These are phyloP conservation scores for Angomonas desouzai DNA, from an alignment of 208 protist genomes.

Conservation along the genomic window DNA sequence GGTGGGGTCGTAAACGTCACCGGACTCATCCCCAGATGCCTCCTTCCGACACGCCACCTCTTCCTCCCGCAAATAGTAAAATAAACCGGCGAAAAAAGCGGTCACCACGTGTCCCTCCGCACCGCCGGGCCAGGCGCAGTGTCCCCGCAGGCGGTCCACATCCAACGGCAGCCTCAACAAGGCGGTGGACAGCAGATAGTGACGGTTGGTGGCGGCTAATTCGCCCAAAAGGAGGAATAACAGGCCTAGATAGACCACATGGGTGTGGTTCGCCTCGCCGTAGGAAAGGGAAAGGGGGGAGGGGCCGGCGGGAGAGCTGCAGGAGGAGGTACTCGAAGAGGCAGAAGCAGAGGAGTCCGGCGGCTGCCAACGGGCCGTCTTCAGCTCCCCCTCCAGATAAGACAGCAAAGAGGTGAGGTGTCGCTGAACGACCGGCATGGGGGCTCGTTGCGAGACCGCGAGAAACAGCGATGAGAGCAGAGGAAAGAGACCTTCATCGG, in stretches of 20 bases:
- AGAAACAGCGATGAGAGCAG: slow-evolving; percentile 11
- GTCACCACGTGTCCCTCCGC: slow-evolving; percentile 13
- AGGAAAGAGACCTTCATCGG: slow-evolving; percentile 12
- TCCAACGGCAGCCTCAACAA: slow-evolving; percentile 21
- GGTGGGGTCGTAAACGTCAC: neutral
- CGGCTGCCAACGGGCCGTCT: neutral
- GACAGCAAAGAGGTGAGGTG: slow-evolving; percentile 1
- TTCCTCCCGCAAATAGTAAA: slow-evolving; percentile 15
- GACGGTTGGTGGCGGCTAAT: slow-evolving; percentile 17
- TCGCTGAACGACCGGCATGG: slow-evolving; percentile 4
- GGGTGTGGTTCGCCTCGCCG: slow-evolving; percentile 1
- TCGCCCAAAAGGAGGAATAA: slow-evolving; percentile 11
- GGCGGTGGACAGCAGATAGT: slow-evolving; percentile 35
- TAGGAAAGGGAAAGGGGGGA: neutral
- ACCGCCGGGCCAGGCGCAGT: neutral
- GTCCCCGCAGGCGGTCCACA: slow-evolving; percentile 7
- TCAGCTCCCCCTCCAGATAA: slow-evolving; percentile 3
- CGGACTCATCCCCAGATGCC: neutral
- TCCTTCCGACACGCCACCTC: slow-evolving; percentile 8
- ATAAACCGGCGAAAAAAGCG: slow-evolving; percentile 24
- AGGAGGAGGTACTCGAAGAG: neutral
- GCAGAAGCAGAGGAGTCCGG: neutral
- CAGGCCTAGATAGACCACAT: neutral
- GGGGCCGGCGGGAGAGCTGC: neutral
- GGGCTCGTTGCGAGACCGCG: slow-evolving; percentile 3